Evolutionary conservation across 257 asterid species (phyloP).

Genomic region (Cynanchum wilfordii): DNA sequence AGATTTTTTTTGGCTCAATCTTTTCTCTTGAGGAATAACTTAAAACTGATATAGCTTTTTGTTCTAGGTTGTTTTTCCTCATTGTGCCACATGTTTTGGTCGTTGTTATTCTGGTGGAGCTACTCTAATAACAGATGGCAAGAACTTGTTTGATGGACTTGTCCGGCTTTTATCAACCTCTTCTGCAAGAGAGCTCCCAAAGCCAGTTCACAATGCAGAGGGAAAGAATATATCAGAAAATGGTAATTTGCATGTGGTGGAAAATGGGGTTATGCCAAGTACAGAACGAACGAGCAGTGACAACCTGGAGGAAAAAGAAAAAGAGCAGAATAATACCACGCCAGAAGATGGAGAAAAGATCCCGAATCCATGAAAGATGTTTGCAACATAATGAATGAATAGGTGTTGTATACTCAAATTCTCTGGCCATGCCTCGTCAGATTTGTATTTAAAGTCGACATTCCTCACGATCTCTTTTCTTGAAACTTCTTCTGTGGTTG

Average conservation of each 20-base stretch:
- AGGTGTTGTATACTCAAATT: not conserved
- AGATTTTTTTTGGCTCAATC: not conserved
- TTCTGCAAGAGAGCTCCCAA: conserved; percentile 58
- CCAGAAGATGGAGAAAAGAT: conserved; percentile 33
- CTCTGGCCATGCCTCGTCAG: not conserved
- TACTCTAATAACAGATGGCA: conserved; percentile 61
- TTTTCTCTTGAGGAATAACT: not conserved
- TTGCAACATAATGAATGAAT: not conserved
- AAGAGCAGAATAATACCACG: conserved; percentile 24
- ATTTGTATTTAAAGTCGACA: not conserved
- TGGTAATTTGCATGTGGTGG: conserved; percentile 46
- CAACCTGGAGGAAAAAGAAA: conserved; percentile 34
- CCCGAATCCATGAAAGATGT: conserved; percentile 13
- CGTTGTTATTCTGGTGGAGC: conserved; percentile 92
- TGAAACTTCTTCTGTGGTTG: not conserved
- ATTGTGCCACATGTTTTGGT: conserved; percentile 72
- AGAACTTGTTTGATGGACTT: conserved; percentile 64
- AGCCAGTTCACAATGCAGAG: conserved; percentile 40
- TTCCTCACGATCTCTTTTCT: not conserved
- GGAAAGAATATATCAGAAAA: conserved; percentile 46
- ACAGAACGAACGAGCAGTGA: conserved; percentile 42
- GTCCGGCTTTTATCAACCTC: conserved; percentile 53
- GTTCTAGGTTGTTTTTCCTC: conserved; percentile 77
- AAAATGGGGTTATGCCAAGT: conserved; percentile 42
- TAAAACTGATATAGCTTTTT: not conserved